Percentiles rank a stretch among this genome's conserved stretches.
Conservation (phyloP, 2,329 filamentous ascomycete genomes). For the Neoscytalidium dimidiatum region DNA sequence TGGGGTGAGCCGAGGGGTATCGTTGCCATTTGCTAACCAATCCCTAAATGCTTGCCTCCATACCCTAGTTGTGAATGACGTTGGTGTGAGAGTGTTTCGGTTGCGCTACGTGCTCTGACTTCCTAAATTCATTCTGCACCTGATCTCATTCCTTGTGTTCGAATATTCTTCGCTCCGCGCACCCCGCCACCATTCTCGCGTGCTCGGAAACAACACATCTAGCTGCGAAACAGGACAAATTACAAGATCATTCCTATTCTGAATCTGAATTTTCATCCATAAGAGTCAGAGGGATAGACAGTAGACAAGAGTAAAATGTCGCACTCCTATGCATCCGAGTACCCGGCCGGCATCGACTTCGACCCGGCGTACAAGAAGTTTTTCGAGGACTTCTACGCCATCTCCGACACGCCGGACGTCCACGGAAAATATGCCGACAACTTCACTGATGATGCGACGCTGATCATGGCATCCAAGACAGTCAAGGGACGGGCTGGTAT, state of each 20-base stretch:
- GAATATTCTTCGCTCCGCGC: no score
- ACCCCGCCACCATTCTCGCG: no score
- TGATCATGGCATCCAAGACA: constrained; percentile 56
- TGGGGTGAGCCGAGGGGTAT: neutral
- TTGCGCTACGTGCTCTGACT: no score
- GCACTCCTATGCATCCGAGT: constrained; percentile 34
- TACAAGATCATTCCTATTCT: no score
- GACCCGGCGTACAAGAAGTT: constrained; percentile 45
- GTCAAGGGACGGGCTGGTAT: constrained; percentile 49
- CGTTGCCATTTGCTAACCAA: neutral
- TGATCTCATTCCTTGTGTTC: no score
- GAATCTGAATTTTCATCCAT: no score
- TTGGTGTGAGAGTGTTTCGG: no score
- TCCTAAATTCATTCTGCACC: no score
- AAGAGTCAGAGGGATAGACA: no score
- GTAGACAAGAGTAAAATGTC: neutral
- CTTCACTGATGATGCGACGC: constrained; percentile 51
- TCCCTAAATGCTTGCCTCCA: neutral
- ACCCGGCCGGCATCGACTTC: constrained; percentile 35
- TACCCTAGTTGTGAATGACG: neutral
- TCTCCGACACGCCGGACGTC: constrained; percentile 49
- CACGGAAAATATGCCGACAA: constrained; percentile 51
- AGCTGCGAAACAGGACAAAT: no score
- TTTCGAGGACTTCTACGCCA: constrained; percentile 50
- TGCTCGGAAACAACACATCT: no score